These are phyloP conservation scores for Limnanthes douglasii DNA, from an alignment of 345 rosid genomes.

Conservation along the genomic window DNA sequence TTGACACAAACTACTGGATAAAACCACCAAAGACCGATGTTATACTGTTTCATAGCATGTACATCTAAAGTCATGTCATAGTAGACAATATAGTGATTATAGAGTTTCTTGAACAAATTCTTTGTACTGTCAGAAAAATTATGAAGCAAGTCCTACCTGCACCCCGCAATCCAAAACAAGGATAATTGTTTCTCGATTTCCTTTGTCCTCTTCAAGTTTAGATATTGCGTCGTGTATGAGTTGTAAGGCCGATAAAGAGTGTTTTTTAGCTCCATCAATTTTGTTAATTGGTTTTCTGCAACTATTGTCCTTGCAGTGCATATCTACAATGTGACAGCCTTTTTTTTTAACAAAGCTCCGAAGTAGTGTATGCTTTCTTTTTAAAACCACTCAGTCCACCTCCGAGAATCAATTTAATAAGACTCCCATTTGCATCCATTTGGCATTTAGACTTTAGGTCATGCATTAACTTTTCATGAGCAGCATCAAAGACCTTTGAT, in stretches of 20 bases:
- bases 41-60: too few species aligned
- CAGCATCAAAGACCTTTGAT: conserved; percentile 20
- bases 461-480: conserved; percentile 33
- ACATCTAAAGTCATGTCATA: too few species aligned
- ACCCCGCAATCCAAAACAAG: conserved; percentile 66
- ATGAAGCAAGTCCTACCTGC: too few species aligned
- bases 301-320: conserved; percentile 19
- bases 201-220: conserved; percentile 27
- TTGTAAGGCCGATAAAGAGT: conserved; percentile 36
- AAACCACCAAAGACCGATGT: too few species aligned
- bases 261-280: conserved; percentile 15
- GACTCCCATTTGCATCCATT: conserved; percentile 40
- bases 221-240: conserved; percentile 39
- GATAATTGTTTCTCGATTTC: conserved; percentile 47
- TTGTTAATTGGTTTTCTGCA: conserved; percentile 12
- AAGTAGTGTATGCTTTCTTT: conserved; percentile 27
- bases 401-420: conserved; percentile 44
- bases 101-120: too few species aligned
- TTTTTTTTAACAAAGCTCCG: conserved; percentile 25
- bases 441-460: conserved; percentile 67
- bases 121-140: too few species aligned
- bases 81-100: too few species aligned
- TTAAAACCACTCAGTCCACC: conserved; percentile 22
- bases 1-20: background rate
- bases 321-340: conserved; percentile 39